Conservation (phyloP, 345 rosid species). For the Bruguiera parviflora region DNA sequence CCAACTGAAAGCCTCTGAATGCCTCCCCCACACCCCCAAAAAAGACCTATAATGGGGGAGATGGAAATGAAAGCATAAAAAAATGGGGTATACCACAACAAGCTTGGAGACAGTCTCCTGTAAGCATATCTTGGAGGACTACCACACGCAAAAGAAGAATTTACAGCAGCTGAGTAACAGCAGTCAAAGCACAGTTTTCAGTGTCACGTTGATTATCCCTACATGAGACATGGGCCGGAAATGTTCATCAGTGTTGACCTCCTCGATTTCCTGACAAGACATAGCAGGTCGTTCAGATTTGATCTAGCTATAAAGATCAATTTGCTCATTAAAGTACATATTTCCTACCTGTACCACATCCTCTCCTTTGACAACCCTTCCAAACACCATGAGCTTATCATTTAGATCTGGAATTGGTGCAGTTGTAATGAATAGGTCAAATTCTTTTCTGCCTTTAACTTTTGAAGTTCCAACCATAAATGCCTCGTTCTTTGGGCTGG, state of each 20-base stretch:
- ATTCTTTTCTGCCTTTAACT: slow-evolving; percentile 46
- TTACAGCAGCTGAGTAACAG: background rate
- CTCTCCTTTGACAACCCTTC: slow-evolving; percentile 72
- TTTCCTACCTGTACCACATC: slow-evolving; percentile 78
- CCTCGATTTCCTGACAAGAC: slow-evolving; percentile 78
- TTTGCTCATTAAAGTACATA: background rate
- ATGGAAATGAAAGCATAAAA: background rate
- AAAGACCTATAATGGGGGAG: background rate
- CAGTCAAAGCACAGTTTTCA: slow-evolving; percentile 51
- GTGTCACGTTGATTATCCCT: slow-evolving; percentile 47
- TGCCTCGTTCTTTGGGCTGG: slow-evolving; percentile 79
- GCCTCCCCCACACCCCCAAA: background rate
- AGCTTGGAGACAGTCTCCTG: background rate
- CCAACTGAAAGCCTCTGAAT: no score
- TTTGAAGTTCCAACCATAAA: slow-evolving; percentile 79
- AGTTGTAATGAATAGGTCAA: slow-evolving; percentile 71
- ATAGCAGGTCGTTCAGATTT: background rate
- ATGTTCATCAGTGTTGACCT: slow-evolving; percentile 91
- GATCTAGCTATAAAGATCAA: slow-evolving; percentile 9
- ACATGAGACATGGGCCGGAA: slow-evolving; percentile 70
- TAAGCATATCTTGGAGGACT: background rate
- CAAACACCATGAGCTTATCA: slow-evolving; percentile 70
- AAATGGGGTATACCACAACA: background rate
- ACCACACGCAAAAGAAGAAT: background rate
- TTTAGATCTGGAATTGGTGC: slow-evolving; percentile 81